These are phyloP conservation scores for Hanseniaspora lachancei DNA, from an alignment of 805 yeast genomes.

Conservation along the genomic window DNA sequence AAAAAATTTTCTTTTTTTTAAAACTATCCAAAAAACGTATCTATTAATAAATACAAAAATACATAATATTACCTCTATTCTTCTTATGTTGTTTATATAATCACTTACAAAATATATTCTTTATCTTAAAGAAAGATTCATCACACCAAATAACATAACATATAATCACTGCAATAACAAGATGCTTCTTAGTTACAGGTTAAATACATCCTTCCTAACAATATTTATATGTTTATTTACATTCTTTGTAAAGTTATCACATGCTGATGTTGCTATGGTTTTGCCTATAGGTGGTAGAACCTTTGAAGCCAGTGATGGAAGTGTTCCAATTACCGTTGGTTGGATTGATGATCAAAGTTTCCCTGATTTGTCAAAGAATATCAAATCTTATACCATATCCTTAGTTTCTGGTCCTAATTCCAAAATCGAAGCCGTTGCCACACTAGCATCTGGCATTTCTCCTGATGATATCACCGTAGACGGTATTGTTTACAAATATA, in stretches of 20 bases:
- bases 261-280: constrained; percentile 11
- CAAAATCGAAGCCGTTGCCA: constrained; percentile 32
- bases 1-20: too few relatives aligned
- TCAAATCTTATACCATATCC: constrained; percentile 34
- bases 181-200: background rate
- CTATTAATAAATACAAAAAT: too few relatives aligned
- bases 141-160: too few relatives aligned
- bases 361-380: constrained; percentile 35
- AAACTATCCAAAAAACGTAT: too few relatives aligned
- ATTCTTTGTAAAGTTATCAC: background rate
- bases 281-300: constrained; percentile 13
- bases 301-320: constrained; percentile 18
- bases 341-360: constrained; percentile 46
- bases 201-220: background rate
- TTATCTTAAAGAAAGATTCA: too few relatives aligned
- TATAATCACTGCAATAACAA: background rate
- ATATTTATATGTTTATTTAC: background rate
- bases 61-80: too few relatives aligned
- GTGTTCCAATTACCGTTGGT: constrained; percentile 19
- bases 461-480: constrained; percentile 23
- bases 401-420: constrained; percentile 59
- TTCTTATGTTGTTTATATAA: too few relatives aligned
- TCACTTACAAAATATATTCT: too few relatives aligned
- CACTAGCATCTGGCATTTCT: constrained; percentile 24
- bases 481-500: constrained; percentile 22